Evolutionary conservation across 148 eudicot genomes (phyloP), one percentile per base, ranked within the genome.

Genomic region (Fagopyrum tataricum): DNA sequence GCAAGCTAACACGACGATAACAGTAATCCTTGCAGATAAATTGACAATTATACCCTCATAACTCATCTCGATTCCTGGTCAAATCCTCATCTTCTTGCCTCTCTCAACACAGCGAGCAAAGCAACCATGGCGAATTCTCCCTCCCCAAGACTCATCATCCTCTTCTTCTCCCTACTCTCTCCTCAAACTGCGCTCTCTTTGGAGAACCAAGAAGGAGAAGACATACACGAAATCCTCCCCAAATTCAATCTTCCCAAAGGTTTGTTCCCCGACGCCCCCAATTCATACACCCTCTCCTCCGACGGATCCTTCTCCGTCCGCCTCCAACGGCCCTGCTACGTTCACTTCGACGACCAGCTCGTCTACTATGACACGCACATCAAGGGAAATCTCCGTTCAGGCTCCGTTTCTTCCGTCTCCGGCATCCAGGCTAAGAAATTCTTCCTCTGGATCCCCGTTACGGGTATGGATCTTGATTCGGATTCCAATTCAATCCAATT

Each of bases 401-500:
- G 96, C 7, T 78, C 84, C 44, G 81, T 92, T 3, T 69, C 85
- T 1, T 85, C 76, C 15, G 96, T 92, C 4, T 81, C 91, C 1
- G 97, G 96, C 0, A 92, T 92, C 75, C 90, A 88, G 55, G 97
- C 93, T 9, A 88, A 89, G 82, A 78, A 80, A 80, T 71, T 90
- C 55, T 87, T 90, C 76, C 23, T 90, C 4, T 92, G 97, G 97
- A 73, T 92, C 0, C 48, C 90, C 24, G 97, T 92, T 1, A 82
- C 85, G 0, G 91, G 88, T 6, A 79, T 92, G 74, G 78, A 84
- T 46, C 79, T 82, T 9, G 89, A 89, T 84, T 47, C 71, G 1
- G 62, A 66, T 1, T 71, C 84, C 2, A 78, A 73, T 37, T 82
- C 81, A 85, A 81, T 92, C 41, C 85, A 81, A 17, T 92, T 90